Evolutionary conservation across 1,284 basidiomycete species (phyloP).

Genomic region (Coriolopsis trogii): DNA sequence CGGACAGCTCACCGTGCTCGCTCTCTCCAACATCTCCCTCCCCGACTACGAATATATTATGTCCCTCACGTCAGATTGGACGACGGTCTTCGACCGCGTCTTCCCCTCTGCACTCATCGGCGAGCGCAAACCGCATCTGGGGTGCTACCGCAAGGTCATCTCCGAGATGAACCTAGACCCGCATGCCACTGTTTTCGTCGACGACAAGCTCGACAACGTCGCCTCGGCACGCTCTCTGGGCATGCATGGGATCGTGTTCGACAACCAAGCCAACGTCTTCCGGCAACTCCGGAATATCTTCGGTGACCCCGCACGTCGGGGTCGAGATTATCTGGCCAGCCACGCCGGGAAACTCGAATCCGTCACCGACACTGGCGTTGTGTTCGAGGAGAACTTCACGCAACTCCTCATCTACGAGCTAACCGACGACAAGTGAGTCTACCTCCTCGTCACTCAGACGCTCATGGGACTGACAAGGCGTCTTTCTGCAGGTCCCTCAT

Average conservation of each 20-base stretch:
- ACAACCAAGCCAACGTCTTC: conserved; percentile 45
- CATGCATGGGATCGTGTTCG: conserved; percentile 52
- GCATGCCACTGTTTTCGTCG: conserved; percentile 50
- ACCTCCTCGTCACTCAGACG: neutral
- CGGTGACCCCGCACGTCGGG: conserved; percentile 49
- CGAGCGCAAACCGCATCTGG: conserved; percentile 42
- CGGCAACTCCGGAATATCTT: conserved; percentile 49
- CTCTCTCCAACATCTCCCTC: conserved; percentile 62
- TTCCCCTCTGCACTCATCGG: conserved; percentile 53
- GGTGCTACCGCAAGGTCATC: conserved; percentile 55
- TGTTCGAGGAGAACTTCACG: conserved; percentile 56
- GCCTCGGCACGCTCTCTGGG: conserved; percentile 58
- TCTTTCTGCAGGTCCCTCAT: conserved; percentile 16
- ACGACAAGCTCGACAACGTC: conserved; percentile 64
- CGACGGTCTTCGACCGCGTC: conserved; percentile 50
- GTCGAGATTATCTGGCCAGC: conserved; percentile 40
- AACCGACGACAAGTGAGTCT: conserved; percentile 47
- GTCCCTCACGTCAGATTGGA: conserved; percentile 45
- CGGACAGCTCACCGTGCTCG: conserved; percentile 47
- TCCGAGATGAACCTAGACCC: conserved; percentile 46
- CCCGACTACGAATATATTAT: conserved; percentile 54
- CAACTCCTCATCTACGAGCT: conserved; percentile 61
- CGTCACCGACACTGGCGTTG: conserved; percentile 43
- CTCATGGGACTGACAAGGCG: neutral
- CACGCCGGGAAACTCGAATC: conserved; percentile 49